Evolutionary conservation across 257 asterid genomes (phyloP), one percentile per base, ranked within the genome.

Genomic region (Apocynum venetum): DNA sequence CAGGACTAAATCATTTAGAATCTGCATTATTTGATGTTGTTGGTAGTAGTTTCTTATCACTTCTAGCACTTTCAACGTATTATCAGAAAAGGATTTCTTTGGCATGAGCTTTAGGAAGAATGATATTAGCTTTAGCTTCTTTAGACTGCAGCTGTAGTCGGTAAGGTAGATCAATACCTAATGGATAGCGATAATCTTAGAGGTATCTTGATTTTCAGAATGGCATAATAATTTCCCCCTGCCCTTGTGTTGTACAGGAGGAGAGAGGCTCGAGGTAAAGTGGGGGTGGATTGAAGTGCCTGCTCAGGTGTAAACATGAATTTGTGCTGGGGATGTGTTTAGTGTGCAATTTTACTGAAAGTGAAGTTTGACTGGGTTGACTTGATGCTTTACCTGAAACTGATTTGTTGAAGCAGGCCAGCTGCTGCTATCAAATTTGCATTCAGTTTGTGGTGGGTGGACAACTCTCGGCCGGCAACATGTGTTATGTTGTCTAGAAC

Each of bases 201-300:
- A 52, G 88, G 87, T 91, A 84, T 90, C 77, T 86, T 85, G 85
- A 76, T 88, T 82, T 83, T 87, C 87, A 83, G 84, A 87, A 83
- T 89, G 89, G 85, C 91, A 84, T 91, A 85, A 86, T 85, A 78
- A 82, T 79, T 87, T 86, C 89, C 87, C 84, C 89, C 85, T 92
- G 91, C 89, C 91, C 88, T 91, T 87, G 90, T 88, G 92, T 90
- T 89, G 93, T 84, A 86, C 92, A 91, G 92, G 97, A 81, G 83
- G 78, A 83, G 86, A 86, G 88, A 81, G 86, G 92, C 86, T 82
- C 77, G 85, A 76, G 76, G 70, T 79, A 52, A 49, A 77, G 82
- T 73, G 83, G 84, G 86, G 81, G 81, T 64, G 89, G 61, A 64
- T 72, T 82, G 89, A 83, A 87, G 84, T 81, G 78, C 80, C 82